These are phyloP conservation scores for Pleurotus djamor DNA, from an alignment of 768 basidiomycete species.

Conservation along the genomic window DNA sequence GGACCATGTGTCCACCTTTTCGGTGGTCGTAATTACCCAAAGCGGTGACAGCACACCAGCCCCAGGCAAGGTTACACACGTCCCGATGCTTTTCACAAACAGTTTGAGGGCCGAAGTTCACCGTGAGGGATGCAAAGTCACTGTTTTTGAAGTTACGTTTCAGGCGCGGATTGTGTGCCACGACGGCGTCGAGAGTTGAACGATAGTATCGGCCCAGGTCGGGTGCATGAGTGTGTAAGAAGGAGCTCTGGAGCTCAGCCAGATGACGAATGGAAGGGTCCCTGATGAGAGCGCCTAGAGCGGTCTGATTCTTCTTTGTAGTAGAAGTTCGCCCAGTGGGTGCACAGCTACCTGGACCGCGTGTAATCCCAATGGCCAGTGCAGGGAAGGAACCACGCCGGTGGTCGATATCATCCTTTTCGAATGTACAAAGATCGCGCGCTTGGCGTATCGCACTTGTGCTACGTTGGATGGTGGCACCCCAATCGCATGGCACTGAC, in stretches of 20 bases:
- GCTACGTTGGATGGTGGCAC: not conserved
- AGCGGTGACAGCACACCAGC: not conserved
- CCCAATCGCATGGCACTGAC: not conserved
- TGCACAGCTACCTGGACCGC: not conserved
- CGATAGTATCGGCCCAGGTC: not conserved
- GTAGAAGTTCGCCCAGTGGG: not conserved
- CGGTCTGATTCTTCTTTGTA: not conserved
- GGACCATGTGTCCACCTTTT: not conserved
- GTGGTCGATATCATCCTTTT: not conserved
- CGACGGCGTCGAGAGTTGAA: not conserved
- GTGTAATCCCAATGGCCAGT: not conserved
- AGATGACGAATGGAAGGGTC: not conserved
- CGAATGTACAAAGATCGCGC: not conserved
- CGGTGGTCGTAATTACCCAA: not conserved
- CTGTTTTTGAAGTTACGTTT: not conserved
- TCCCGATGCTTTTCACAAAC: not conserved
- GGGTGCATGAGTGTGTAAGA: not conserved
- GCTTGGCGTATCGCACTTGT: not conserved
- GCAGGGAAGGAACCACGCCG: not conserved
- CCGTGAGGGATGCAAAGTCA: not conserved
- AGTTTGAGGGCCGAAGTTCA: conserved; percentile 3
- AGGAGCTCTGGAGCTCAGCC: not conserved
- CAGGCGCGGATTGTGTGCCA: not conserved
- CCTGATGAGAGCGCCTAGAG: not conserved
- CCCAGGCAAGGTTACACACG: not conserved